Evolutionary conservation across 2,329 filamentous ascomycete species (phyloP), one percentile per base, ranked within the genome.

Genomic region (Lachnellula arida): DNA sequence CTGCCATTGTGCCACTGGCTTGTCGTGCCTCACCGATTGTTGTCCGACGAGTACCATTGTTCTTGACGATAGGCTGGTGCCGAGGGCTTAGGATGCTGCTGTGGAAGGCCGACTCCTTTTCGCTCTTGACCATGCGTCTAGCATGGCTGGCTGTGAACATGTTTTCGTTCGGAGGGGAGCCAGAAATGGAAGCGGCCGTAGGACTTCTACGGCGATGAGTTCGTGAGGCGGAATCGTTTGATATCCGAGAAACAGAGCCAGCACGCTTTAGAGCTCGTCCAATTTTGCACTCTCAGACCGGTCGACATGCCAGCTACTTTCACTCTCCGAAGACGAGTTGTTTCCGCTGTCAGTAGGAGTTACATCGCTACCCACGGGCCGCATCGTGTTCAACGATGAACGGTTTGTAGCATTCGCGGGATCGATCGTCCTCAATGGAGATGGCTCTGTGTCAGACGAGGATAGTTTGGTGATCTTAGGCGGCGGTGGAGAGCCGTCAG

Each of bases 81-180:
- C 84, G 76, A 28, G 86, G 85, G 62, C 82, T 85, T 49, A 88
- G 72, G 14, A 88, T 82, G 55, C 77, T 81, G 40, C 73, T 72
- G 57, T 79, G 79, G 65, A 74, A 76, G 17, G 81, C 78, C 49
- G 76, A 74, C 43, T 81, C 81, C 62, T 81, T 82, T 34, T 84
- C 80, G 48, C 76, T 79, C 66, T 80, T 84, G 40, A 84, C 81
- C 82, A 88, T 87, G 14, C 86, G 77, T 44, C 86, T 76, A 25
- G 85, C 84, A 59, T 87, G 84, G 53, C 80, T 78, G 23, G 84
- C 82, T 0, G 82, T 86, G 70, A 88, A 87, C 70, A 86, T 76
- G 56, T 79, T 81, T 61, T 84, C 80, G 51, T 75, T 79, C 1
- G 81, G 80, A 14, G 82, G 80, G 53, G 78, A 81, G 53, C 75